A percentile compares a stretch with the other conserved stretches of the same genome.
phyloP scores from a whole-genome alignment of 352 stramenopile species.

The Plasmopara viticola region DNA sequence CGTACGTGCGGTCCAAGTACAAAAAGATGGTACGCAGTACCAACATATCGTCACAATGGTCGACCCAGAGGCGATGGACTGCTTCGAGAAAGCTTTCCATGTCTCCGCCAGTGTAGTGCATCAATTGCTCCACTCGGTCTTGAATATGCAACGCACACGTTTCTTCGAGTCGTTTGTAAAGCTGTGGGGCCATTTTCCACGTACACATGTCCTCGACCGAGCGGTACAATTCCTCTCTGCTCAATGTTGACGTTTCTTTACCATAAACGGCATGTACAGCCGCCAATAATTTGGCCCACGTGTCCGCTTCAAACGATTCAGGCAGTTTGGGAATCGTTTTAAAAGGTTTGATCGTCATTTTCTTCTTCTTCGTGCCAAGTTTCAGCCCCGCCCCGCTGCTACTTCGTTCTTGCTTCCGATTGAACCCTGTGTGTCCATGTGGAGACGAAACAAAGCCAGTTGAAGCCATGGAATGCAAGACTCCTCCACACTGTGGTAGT shows the following conservation, averaged over 20 bases:
- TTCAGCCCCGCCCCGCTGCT: slow-evolving; percentile 15
- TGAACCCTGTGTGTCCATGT: slow-evolving; percentile 24
- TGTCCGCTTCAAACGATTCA: slow-evolving; percentile 66
- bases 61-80: slow-evolving; percentile 80
- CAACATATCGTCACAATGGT: slow-evolving; percentile 90
- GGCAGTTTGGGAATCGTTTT: slow-evolving; percentile 72
- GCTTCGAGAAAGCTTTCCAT: slow-evolving; percentile 66
- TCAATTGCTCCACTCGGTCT: slow-evolving; percentile 46
- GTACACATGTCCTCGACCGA: slow-evolving; percentile 88
- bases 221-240: slow-evolving; percentile 79
- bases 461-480: slow-evolving; percentile 21
- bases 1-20: slow-evolving; percentile 89
- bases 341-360: slow-evolving; percentile 84
- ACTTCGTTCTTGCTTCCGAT: slow-evolving; percentile 29
- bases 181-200: slow-evolving; percentile 85
- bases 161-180: slow-evolving; percentile 63
- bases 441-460: slow-evolving; percentile 18
- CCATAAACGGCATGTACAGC: slow-evolving; percentile 59
- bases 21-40: slow-evolving; percentile 92
- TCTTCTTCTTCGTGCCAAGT: slow-evolving; percentile 50
- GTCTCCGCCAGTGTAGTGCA: slow-evolving; percentile 55
- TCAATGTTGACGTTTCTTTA: slow-evolving; percentile 61
- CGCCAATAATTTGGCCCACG: slow-evolving; percentile 64
- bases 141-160: slow-evolving; percentile 66
- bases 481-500: slow-evolving; percentile 1